phyloP scores from a whole-genome alignment of 768 basidiomycete species.

The Mycena metata region DNA sequence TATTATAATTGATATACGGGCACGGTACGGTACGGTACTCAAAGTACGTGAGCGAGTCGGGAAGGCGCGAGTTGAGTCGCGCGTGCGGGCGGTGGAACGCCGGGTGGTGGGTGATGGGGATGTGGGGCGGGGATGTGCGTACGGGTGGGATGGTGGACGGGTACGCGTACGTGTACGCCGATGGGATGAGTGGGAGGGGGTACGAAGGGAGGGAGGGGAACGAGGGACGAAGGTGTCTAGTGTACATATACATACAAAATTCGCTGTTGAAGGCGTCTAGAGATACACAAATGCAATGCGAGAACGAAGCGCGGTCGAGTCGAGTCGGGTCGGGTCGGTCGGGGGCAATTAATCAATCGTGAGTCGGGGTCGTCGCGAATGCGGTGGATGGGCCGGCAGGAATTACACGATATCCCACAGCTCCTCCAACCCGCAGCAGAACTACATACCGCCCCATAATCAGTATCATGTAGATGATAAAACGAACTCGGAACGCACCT shows the following conservation, averaged over 20 bases:
- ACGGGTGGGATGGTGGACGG: too few species aligned
- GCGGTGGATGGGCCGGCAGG: not conserved
- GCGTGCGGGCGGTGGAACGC: not conserved
- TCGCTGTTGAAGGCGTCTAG: conserved; percentile 13
- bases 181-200: not conserved
- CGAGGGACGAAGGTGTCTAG: not conserved
- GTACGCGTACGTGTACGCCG: too few species aligned
- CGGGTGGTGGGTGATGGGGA: not conserved
- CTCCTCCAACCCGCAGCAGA: conserved; percentile 93
- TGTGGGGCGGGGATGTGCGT: too few species aligned
- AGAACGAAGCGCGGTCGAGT: not conserved
- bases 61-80: conserved; percentile 60
- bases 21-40: too few species aligned
- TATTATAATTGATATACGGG: too few species aligned
- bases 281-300: conserved; percentile 3
- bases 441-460: too few species aligned
- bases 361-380: too few species aligned
- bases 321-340: too few species aligned
- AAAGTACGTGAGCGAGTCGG: too few species aligned
- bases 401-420: conserved; percentile 91
- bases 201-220: not conserved
- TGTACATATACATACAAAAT: conserved; percentile 1
- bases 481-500: conserved; percentile 68
- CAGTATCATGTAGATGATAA: conserved; percentile 10
- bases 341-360: too few species aligned